Conservation (phyloP, 2,329 filamentous ascomycete genomes). For the Pseudogymnoascus sp. region DNA sequence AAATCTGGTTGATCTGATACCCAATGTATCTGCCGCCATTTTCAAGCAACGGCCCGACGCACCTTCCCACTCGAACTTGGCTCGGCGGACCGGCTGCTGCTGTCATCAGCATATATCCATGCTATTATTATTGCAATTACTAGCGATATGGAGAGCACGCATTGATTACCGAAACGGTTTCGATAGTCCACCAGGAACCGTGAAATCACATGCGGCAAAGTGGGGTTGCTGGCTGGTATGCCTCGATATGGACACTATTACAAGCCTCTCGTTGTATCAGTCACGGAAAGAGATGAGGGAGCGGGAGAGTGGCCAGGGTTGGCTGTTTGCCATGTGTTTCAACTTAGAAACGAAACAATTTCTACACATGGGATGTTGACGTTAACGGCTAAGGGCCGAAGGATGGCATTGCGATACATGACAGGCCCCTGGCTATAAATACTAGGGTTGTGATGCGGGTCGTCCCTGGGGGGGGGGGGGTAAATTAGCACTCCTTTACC, state of each 20-base stretch:
- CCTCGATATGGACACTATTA: neutral
- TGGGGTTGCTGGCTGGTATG: neutral
- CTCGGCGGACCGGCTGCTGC: neutral
- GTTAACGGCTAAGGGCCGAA: neutral
- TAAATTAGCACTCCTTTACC: neutral
- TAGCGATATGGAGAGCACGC: neutral
- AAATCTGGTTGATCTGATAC: constrained; percentile 1
- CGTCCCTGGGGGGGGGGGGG: neutral
- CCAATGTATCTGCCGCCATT: neutral
- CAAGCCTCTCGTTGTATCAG: neutral
- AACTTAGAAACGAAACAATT: constrained; percentile 3
- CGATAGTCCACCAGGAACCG: neutral
- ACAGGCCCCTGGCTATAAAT: neutral
- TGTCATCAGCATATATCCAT: constrained; percentile 2
- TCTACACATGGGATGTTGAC: neutral
- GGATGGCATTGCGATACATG: neutral
- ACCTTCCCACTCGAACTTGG: neutral
- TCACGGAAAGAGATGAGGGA: neutral
- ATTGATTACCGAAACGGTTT: neutral
- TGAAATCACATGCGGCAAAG: constrained; percentile 1
- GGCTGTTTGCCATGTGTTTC: neutral
- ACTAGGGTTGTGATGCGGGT: constrained; percentile 1
- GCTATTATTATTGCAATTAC: neutral
- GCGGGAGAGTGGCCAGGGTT: neutral
- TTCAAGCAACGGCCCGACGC: neutral